A percentile compares a stretch with the other conserved stretches of the same genome.
Evolutionary conservation across 352 stramenopile species (phyloP).

Genomic region (Pythium graminicola): DNA sequence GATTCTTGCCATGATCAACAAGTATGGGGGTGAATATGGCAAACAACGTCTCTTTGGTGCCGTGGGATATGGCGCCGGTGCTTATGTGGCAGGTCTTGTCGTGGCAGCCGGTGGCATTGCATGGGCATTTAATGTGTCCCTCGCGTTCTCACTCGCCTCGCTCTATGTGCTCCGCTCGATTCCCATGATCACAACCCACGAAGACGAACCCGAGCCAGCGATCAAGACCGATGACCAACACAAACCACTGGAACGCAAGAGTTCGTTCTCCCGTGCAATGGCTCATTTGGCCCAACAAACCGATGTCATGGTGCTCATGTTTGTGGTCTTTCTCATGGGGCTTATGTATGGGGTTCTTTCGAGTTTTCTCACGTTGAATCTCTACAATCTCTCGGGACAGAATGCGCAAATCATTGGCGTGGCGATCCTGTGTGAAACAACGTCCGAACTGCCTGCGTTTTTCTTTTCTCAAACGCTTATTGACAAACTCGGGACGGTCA

Average conservation of each 20-base stretch:
- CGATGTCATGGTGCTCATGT: constrained; percentile 60
- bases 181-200: too few species aligned
- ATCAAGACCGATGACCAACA: too few species aligned
- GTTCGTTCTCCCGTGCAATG: constrained; percentile 39
- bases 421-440: constrained; percentile 60
- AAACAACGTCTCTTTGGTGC: constrained; percentile 72
- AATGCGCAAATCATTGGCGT: constrained; percentile 55
- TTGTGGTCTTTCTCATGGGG: constrained; percentile 56
- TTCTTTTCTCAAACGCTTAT: constrained; percentile 71
- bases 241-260: constrained; percentile 27
- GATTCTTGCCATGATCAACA: constrained; percentile 51
- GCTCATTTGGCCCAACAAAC: constrained; percentile 36
- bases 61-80: constrained; percentile 57
- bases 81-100: constrained; percentile 58
- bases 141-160: constrained; percentile 46
- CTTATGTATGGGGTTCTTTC: constrained; percentile 55
- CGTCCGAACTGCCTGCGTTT: constrained; percentile 68
- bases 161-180: constrained; percentile 53
- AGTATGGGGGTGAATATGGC: constrained; percentile 62
- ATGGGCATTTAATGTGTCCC: constrained; percentile 77
- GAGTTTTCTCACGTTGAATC: constrained; percentile 66
- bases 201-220: too few species aligned
- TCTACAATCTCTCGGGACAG: constrained; percentile 65
- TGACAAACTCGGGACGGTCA: constrained; percentile 42
- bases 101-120: constrained; percentile 52